phyloP scores from a whole-genome alignment of 75 land plant genomes.

The Cupressus sempervirens region DNA sequence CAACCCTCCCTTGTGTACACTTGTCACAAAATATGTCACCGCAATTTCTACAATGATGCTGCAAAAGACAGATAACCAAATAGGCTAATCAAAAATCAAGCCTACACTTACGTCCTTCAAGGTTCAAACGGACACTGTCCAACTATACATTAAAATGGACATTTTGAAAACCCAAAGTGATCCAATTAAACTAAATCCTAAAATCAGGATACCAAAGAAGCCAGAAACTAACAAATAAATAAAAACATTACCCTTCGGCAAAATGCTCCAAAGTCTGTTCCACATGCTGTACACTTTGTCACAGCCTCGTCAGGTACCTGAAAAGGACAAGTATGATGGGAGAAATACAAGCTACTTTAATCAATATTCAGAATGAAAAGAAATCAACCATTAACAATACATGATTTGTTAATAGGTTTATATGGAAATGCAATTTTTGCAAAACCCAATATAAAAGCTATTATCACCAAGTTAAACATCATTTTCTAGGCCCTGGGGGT shows the following conservation, averaged over 20 bases:
- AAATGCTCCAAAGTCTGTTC: conserved; percentile 75
- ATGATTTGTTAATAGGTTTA: not conserved
- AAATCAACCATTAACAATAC: not conserved
- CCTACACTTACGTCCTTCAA: not conserved
- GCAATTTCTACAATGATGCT: conserved; percentile 99
- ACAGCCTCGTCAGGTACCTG: conserved; percentile 98
- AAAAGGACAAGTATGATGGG: not conserved
- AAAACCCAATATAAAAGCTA: too few species aligned
- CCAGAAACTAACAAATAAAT: not conserved
- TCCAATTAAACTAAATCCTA: not conserved
- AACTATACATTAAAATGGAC: not conserved
- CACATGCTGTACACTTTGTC: conserved; percentile 78
- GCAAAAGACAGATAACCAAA: conserved; percentile 9
- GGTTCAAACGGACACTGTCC: not conserved
- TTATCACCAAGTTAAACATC: too few species aligned
- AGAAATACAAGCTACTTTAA: not conserved
- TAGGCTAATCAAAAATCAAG: not conserved
- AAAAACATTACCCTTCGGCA: conserved; percentile 48
- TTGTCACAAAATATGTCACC: conserved; percentile 98
- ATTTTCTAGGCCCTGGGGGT: too few species aligned
- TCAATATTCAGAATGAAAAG: not conserved
- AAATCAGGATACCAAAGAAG: not conserved
- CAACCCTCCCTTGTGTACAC: conserved; percentile 86
- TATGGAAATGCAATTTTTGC: too few species aligned
- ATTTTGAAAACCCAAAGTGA: not conserved